These are phyloP conservation scores for Penicillium brasilianum DNA, from an alignment of 2,329 filamentous ascomycete species.

Conservation along the genomic window DNA sequence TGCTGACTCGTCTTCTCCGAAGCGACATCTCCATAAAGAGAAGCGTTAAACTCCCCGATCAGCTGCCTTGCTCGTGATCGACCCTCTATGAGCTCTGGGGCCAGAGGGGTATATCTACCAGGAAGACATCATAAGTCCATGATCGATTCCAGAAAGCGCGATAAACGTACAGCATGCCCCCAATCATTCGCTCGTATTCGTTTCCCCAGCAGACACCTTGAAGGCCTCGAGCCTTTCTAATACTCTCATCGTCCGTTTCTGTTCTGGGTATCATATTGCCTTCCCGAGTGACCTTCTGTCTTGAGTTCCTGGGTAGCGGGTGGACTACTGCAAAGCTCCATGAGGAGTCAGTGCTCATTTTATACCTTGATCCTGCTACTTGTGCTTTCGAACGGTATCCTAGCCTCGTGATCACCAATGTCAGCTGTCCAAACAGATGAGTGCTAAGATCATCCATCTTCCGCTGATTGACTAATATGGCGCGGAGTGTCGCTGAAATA, in stretches of 20 bases:
- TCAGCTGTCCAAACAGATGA: neutral
- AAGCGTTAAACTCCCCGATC: neutral
- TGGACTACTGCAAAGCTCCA: neutral
- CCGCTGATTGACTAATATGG: neutral
- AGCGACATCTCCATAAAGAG: neutral
- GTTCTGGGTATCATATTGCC: neutral
- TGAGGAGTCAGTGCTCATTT: neutral
- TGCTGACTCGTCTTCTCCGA: neutral
- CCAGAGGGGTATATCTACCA: neutral
- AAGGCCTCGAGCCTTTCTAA: neutral
- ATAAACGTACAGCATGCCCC: slow-evolving; percentile 1
- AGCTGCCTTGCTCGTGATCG: neutral
- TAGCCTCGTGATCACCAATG: neutral
- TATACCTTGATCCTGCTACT: neutral
- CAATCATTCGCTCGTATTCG: slow-evolving; percentile 5
- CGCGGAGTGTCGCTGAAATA: neutral
- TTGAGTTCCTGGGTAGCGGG: neutral
- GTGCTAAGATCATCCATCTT: no score
- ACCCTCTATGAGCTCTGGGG: slow-evolving; percentile 1
- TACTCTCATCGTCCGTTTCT: neutral
- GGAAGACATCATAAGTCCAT: neutral
- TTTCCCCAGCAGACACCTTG: slow-evolving; percentile 4
- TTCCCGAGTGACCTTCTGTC: neutral
- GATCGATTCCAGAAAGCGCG: neutral
- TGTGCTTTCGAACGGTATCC: neutral